Base-by-base conservation (phyloP, 192 early-diverging fungal genomes). In the Coemansia sp. region DNA sequence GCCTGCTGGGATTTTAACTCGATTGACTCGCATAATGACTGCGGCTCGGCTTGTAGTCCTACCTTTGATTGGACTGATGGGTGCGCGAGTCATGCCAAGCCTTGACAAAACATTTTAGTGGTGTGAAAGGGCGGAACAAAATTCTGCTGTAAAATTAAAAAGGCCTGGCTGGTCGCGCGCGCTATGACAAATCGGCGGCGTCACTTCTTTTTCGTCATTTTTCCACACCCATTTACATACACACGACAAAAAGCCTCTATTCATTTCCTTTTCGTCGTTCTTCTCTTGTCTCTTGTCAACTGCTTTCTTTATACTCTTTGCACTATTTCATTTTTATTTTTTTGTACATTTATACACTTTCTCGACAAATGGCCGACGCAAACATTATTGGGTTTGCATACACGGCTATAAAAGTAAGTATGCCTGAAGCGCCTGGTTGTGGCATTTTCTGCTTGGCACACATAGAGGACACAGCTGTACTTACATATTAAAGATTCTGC, bases 381-480 rank as follows among this genome's bases (percentile, higher is more conserved):
- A 61, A 45, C 22, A 56, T 78, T 5, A 62, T 78, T 0, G 66
- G 54, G 11, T 78, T 68, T 54, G 70, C 66, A 10, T 78, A 59
- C 51, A 78, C 75, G 13, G 75, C 75, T 7, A 42, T 69, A 47
- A 78, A 78, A 53, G 66, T 50, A 68, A 61, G 57, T 9, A 19
- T 47, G 18, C 10, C n/a, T 53, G 14, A 6, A 23, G 18, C n/a
- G 12, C 2, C 24, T 45, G 15, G 15, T 5, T 43, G 22, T 11
- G 46, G 22, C 24, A n/a, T 55, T 25, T 22, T 43, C 40, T 17
- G 11, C 44, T 46, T 22, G 10, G 9, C 44, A 21, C 4, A 46
- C 7, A 23, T n/a, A 27, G 17, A 23, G n/a, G n/a, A 9, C 5
- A 22, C 17, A 53, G 11, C 15, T 55, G 18, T 55, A 24, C 30